Conservation (phyloP, 345 rosid species). For the Brassica napus region DNA sequence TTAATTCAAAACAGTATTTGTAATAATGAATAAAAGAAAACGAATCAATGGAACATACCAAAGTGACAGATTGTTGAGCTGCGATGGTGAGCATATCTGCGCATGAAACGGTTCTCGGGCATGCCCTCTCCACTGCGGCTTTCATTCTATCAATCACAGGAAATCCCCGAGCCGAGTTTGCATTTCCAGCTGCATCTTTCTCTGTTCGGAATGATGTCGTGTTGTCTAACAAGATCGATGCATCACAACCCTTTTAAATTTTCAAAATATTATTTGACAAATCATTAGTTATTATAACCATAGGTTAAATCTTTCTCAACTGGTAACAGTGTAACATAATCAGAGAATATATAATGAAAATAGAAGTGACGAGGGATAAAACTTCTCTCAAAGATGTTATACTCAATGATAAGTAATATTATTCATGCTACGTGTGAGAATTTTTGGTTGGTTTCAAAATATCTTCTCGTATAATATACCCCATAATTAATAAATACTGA, state of each 20-base stretch:
- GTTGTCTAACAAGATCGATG: constrained; percentile 58
- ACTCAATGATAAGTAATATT: neutral
- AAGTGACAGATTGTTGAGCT: constrained; percentile 65
- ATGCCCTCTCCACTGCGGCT: constrained; percentile 49
- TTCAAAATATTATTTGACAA: neutral
- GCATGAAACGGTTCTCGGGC: constrained; percentile 65
- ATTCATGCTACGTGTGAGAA: neutral
- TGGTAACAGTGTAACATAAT: neutral
- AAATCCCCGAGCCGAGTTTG: constrained; percentile 53
- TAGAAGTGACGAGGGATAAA: neutral
- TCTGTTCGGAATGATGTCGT: constrained; percentile 54
- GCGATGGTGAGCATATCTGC: constrained; percentile 66
- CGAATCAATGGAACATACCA: constrained; percentile 36
- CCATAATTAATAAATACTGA: neutral
- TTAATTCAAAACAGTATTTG: neutral
- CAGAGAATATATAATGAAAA: neutral
- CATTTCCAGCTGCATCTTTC: constrained; percentile 48
- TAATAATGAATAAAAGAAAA: neutral
- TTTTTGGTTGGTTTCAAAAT: neutral
- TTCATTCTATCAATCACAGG: constrained; percentile 66
- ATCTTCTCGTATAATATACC: neutral
- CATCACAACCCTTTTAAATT: constrained; percentile 64
- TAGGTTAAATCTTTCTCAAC: neutral
- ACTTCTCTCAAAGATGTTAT: neutral
- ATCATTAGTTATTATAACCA: constrained; percentile 5